These are phyloP conservation scores for Calonectria ilicicola DNA, from an alignment of 2,329 filamentous ascomycete genomes.

Conservation along the genomic window DNA sequence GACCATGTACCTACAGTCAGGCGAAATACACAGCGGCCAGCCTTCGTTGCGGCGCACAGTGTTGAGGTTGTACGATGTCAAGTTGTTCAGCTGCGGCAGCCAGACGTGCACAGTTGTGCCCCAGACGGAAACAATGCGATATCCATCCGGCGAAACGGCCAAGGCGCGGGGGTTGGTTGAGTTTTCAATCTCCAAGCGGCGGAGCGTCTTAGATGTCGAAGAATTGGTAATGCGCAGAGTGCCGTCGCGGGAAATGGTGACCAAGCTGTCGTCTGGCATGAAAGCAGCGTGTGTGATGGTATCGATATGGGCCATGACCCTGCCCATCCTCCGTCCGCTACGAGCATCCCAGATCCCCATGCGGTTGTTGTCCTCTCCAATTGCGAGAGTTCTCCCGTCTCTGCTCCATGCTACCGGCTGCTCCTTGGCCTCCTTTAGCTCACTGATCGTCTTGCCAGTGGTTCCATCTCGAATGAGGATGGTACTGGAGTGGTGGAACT, in stretches of 20 bases:
- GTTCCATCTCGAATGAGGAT: conserved; percentile 46
- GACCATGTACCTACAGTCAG: conserved; percentile 51
- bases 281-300: conserved; percentile 53
- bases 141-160: conserved; percentile 48
- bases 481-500: conserved; percentile 46
- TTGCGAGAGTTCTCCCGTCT: conserved; percentile 47
- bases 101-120: conserved; percentile 53
- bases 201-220: conserved; percentile 47
- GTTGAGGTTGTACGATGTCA: conserved; percentile 52
- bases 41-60: conserved; percentile 50
- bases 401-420: conserved; percentile 49
- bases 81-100: conserved; percentile 46
- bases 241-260: conserved; percentile 52
- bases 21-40: conserved; percentile 55
- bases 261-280: conserved; percentile 45
- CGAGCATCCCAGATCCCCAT: conserved; percentile 49
- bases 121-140: conserved; percentile 53
- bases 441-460: conserved; percentile 46
- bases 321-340: conserved; percentile 43
- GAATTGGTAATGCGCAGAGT: conserved; percentile 52
- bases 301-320: conserved; percentile 51
- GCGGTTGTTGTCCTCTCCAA: conserved; percentile 43
- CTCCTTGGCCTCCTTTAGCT: conserved; percentile 46
- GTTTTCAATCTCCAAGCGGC: conserved; percentile 50
- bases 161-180: conserved; percentile 48